Conservation (phyloP, 2,329 filamentous ascomycete genomes). For the Grosmannia penicillata region DNA sequence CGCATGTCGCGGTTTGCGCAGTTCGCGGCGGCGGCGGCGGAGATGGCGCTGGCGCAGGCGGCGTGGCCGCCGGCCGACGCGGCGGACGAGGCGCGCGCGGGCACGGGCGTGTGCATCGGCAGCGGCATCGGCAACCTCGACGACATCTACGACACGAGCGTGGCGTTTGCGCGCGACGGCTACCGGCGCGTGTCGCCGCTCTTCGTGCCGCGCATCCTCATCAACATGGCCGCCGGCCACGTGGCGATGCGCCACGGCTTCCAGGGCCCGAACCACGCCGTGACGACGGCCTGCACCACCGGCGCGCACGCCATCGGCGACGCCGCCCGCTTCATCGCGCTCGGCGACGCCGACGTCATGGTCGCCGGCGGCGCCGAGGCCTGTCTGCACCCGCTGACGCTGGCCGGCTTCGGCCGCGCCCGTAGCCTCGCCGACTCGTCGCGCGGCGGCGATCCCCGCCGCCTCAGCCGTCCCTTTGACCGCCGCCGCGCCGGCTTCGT, state of each 20-base stretch:
- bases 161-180: slow-evolving; percentile 62
- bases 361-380: slow-evolving; percentile 89
- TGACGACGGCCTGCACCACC: slow-evolving; percentile 89
- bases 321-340: slow-evolving; percentile 81
- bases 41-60: slow-evolving; percentile 76
- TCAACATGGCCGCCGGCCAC: slow-evolving; percentile 90
- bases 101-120: slow-evolving; percentile 86
- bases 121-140: slow-evolving; percentile 93
- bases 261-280: slow-evolving; percentile 80
- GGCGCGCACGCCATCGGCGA: slow-evolving; percentile 91
- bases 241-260: slow-evolving; percentile 88
- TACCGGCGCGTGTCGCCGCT: slow-evolving; percentile 87
- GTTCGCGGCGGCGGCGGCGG: slow-evolving; percentile 73
- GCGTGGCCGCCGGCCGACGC: slow-evolving; percentile 43
- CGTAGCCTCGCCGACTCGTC: slow-evolving; percentile 50
- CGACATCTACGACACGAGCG: slow-evolving; percentile 71
- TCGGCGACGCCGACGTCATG: slow-evolving; percentile 89
- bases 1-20: slow-evolving; percentile 88
- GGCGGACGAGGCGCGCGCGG: slow-evolving; percentile 45
- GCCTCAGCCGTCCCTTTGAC: slow-evolving; percentile 82
- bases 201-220: slow-evolving; percentile 84
- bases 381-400: slow-evolving; percentile 85
- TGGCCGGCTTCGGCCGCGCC: slow-evolving; percentile 81
- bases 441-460: slow-evolving; percentile 48
- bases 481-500: slow-evolving; percentile 70